Base-by-base conservation (phyloP, 495 filamentous ascomycete species). In the Cercophora sp. region DNA sequence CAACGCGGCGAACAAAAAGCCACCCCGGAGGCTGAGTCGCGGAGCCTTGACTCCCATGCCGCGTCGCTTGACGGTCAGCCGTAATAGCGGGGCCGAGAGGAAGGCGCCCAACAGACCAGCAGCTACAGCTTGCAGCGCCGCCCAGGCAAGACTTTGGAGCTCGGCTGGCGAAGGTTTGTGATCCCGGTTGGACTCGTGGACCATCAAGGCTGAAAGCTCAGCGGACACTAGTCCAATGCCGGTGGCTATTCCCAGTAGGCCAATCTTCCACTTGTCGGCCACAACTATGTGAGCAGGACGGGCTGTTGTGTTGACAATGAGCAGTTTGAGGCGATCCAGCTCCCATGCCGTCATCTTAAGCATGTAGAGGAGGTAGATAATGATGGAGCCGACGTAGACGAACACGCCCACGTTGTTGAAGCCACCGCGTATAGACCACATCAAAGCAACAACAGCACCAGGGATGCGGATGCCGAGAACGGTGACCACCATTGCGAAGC, bases 291-390 rank as follows among this genome's bases (percentile, higher is more conserved):
- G 31, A 1, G 55, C 52, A n/a, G 51, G 51, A 10, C 36, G 16
- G 2, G 1, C n/a, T n/a, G n/a, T 26, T 19, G 40, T 6, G 18
- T 52, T 48, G 4, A 57, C 10, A 32, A 29, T 22, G 6, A 61
- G 18, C 23, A 58, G 27, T 31, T 45, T 50, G 8, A 44, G 20
- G n/a, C 55, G 40, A 0, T 19, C 24, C 15, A 57, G 35, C 34
- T 58, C 59, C 11, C 43, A 36, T 1, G 22, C n/a, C 4, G 55
- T 31, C 19, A 62, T 24, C 18, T 50, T 51, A 19, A 58, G 10
- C 59, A 62, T 56, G 59, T 62, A 62, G 10, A 50, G n/a, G 34
- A 58, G 43, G 55, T 62, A 62, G 11, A 62, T 37, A 8, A 31
- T 40, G 20, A 52, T 29, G 23, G 25, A 20, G n/a, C 35, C 51